A percentile compares a stretch with the other conserved stretches of the same genome.
Evolutionary conservation across 306 rosid species (phyloP).

Genomic region (Inga leiocalycina): DNA sequence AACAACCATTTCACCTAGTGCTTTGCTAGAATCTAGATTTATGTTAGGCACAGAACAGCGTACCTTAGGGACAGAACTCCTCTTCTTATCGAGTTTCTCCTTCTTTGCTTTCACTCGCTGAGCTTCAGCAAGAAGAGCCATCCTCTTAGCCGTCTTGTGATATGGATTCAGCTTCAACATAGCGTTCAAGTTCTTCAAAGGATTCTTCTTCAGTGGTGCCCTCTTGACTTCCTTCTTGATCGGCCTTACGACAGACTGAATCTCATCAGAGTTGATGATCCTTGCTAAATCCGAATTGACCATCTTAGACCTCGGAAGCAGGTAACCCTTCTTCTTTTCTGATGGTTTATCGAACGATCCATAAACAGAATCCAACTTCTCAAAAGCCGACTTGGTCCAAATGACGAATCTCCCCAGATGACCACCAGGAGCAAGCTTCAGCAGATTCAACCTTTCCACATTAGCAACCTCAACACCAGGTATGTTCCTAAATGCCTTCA

Average conservation of each 20-base stretch:
- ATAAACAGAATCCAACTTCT: conserved; percentile 68
- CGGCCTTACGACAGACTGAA: conserved; percentile 19
- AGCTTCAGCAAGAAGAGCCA: conserved; percentile 66
- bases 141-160: conserved; percentile 68
- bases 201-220: conserved; percentile 68
- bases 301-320: conserved; percentile 75
- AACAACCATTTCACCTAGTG: not conserved
- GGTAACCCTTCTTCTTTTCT: conserved; percentile 63
- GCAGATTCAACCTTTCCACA: conserved; percentile 61
- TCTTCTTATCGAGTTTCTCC: conserved; percentile 58
- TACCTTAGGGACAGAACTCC: conserved; percentile 57
- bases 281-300: conserved; percentile 53
- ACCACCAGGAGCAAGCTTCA: conserved; percentile 71
- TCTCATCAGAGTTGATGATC: conserved; percentile 13
- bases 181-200: conserved; percentile 60
- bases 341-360: conserved; percentile 63
- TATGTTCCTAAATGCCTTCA: conserved; percentile 60
- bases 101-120: conserved; percentile 44
- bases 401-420: conserved; percentile 65
- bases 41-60: conserved; percentile 38
- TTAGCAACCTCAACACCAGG: conserved; percentile 61
- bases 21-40: not conserved
- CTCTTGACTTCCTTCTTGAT: conserved; percentile 56
- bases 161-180: conserved; percentile 64
- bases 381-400: conserved; percentile 71